These are phyloP conservation scores for Ophiognomonia clavigignenti-juglandacearum DNA, from an alignment of 2,329 filamentous ascomycete genomes.

Conservation along the genomic window DNA sequence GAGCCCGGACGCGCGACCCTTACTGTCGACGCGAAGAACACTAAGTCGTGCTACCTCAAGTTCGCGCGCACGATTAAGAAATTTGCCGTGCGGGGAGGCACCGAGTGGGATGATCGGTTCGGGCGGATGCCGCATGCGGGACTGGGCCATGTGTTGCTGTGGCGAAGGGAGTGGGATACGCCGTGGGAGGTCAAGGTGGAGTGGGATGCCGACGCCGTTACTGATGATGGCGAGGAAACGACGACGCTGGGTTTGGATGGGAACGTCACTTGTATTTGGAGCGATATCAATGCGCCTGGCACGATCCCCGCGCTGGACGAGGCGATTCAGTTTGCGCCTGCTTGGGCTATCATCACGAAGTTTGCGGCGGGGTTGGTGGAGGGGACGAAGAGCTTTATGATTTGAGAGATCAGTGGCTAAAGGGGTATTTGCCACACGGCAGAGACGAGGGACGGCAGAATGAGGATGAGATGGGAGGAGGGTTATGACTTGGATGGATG, in stretches of 20 bases:
- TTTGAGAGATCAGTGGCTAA: constrained; percentile 29
- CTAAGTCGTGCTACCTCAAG: constrained; percentile 69
- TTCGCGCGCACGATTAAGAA: constrained; percentile 64
- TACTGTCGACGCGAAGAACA: constrained; percentile 66
- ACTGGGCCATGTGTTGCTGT: constrained; percentile 67
- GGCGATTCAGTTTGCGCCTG: constrained; percentile 67
- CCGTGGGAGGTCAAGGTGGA: constrained; percentile 72
- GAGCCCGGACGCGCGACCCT: constrained; percentile 49
- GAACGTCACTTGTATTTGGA: constrained; percentile 76
- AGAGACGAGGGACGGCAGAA: neutral
- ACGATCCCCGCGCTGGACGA: constrained; percentile 83
- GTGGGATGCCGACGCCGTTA: constrained; percentile 43
- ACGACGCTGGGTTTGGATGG: constrained; percentile 46
- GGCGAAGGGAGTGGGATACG: constrained; percentile 74
- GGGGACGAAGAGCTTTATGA: constrained; percentile 64
- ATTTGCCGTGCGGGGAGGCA: constrained; percentile 59
- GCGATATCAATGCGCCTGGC: constrained; percentile 69
- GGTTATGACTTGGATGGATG: too few species aligned
- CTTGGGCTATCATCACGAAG: constrained; percentile 77
- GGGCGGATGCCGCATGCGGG: constrained; percentile 58
- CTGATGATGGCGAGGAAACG: constrained; percentile 26
- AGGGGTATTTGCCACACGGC: neutral
- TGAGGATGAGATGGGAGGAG: too few species aligned
- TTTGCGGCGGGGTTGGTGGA: constrained; percentile 74
- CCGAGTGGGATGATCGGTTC: constrained; percentile 59